Conservation (phyloP, 768 basidiomycete species). For the Leccinum boreale region DNA sequence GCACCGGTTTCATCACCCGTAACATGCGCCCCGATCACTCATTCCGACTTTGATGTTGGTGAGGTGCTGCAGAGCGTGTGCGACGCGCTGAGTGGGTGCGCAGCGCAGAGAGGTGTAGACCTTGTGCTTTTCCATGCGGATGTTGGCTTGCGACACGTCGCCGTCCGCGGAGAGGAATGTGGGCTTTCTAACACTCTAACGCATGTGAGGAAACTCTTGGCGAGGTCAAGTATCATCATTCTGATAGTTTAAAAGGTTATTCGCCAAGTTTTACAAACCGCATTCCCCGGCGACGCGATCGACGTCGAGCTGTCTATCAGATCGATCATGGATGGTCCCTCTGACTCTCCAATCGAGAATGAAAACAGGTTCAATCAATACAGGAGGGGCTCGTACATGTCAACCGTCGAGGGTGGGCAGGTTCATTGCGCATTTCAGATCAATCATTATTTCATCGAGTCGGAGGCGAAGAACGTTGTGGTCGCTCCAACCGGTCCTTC, state of each 20-base stretch:
- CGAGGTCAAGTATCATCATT: constrained; percentile 1
- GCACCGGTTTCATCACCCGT: constrained; percentile 17
- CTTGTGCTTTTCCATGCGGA: constrained; percentile 90
- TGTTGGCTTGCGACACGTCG: constrained; percentile 81
- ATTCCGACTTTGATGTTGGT: constrained; percentile 84
- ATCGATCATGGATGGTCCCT: constrained; percentile 24
- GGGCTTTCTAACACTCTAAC: constrained; percentile 77
- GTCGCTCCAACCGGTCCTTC: constrained; percentile 11
- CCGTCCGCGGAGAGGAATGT: constrained; percentile 81
- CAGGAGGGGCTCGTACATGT: constrained; percentile 25
- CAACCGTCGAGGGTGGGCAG: constrained; percentile 33
- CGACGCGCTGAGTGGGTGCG: constrained; percentile 81
- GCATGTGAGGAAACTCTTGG: constrained; percentile 59
- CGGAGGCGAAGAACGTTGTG: constrained; percentile 15
- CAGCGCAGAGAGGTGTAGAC: constrained; percentile 83
- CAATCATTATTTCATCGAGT: constrained; percentile 42
- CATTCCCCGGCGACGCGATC: constrained; percentile 74
- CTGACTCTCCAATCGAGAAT: constrained; percentile 24
- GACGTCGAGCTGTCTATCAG: constrained; percentile 76
- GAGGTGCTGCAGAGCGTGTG: constrained; percentile 88
- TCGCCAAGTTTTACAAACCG: constrained; percentile 73
- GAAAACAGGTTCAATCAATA: constrained; percentile 22
- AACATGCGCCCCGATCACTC: constrained; percentile 14
- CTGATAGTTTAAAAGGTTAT: constrained; percentile 54
- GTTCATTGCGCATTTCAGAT: constrained; percentile 58